phyloP scores from a whole-genome alignment of 2,329 filamentous ascomycete species.

The Aspergillus sp. region DNA sequence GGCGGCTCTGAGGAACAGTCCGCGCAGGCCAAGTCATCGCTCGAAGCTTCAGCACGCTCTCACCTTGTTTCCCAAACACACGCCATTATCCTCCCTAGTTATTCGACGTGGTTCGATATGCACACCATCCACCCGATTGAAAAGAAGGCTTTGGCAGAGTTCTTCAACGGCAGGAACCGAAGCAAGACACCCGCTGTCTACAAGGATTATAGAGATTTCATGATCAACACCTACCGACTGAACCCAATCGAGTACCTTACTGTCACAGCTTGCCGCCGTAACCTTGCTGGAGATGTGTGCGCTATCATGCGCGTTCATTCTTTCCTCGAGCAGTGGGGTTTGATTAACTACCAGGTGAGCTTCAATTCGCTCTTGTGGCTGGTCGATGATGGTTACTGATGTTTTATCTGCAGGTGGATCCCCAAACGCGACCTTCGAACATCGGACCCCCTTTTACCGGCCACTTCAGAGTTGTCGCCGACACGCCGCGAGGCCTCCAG shows the following conservation, averaged over 20 bases:
- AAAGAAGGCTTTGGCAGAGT: slow-evolving; percentile 91
- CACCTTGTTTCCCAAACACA: slow-evolving; percentile 93
- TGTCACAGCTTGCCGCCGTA: slow-evolving; percentile 91
- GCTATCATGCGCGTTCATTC: slow-evolving; percentile 98
- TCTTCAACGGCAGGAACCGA: slow-evolving; percentile 97
- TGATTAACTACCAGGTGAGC: slow-evolving; percentile 96
- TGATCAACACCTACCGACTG: slow-evolving; percentile 98
- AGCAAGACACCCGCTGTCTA: slow-evolving; percentile 98
- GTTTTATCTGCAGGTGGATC: slow-evolving; percentile 70
- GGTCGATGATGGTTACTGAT: background rate
- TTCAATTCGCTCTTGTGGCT: background rate
- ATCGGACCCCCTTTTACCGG: slow-evolving; percentile 96
- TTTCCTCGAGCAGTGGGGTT: slow-evolving; percentile 96
- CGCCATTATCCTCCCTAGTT: slow-evolving; percentile 93
- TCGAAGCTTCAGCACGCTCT: slow-evolving; percentile 84
- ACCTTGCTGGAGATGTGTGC: slow-evolving; percentile 94
- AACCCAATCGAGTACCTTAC: slow-evolving; percentile 96
- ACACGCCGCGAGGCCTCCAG: slow-evolving; percentile 91
- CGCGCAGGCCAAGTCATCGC: slow-evolving; percentile 72
- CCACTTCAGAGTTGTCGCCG: slow-evolving; percentile 93
- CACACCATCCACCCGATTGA: slow-evolving; percentile 86
- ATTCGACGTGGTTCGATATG: slow-evolving; percentile 99
- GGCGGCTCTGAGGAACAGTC: slow-evolving; percentile 54
- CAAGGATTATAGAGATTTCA: slow-evolving; percentile 98
- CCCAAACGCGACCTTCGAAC: slow-evolving; percentile 89